Conservation (phyloP, 2,329 filamentous ascomycete species). For the Herpomyces periplanetae region DNA sequence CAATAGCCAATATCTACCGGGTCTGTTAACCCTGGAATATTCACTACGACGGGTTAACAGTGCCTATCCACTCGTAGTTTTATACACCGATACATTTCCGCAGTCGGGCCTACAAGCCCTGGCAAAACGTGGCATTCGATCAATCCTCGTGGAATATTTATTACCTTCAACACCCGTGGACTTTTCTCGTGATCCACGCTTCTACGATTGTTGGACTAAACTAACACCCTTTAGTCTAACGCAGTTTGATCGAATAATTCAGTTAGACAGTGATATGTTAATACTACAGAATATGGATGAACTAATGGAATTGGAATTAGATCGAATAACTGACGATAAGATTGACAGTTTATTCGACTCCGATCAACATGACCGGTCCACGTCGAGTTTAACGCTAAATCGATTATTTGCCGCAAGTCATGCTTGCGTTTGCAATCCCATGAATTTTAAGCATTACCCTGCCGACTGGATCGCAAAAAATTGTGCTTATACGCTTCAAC, state of each 20-base stretch:
- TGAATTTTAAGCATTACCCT: constrained; percentile 40
- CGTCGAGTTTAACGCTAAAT: too few relatives aligned
- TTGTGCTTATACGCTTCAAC: constrained; percentile 18
- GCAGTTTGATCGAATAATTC: constrained; percentile 39
- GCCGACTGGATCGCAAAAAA: constrained; percentile 19
- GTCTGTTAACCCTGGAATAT: constrained; percentile 40
- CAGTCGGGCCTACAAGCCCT: constrained; percentile 25
- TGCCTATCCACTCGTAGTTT: constrained; percentile 35
- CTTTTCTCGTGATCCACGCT: constrained; percentile 37
- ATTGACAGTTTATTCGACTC: too few relatives aligned
- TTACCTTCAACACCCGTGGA: constrained; percentile 22
- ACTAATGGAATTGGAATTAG: constrained; percentile 42
- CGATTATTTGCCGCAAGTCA: constrained; percentile 45
- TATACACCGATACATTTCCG: constrained; percentile 45
- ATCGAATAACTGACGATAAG: constrained; percentile 13
- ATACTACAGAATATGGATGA: constrained; percentile 58
- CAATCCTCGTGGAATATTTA: constrained; percentile 29
- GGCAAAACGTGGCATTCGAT: constrained; percentile 22
- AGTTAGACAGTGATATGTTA: constrained; percentile 64
- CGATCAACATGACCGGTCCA: too few relatives aligned
- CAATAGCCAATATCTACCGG: constrained; percentile 39
- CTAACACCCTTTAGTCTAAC: constrained; percentile 33
- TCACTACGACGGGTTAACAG: constrained; percentile 23
- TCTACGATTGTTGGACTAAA: constrained; percentile 71
- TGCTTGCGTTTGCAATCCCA: constrained; percentile 52